Conservation (phyloP, 148 eudicot species). For the Chenopodium quinoa region DNA sequence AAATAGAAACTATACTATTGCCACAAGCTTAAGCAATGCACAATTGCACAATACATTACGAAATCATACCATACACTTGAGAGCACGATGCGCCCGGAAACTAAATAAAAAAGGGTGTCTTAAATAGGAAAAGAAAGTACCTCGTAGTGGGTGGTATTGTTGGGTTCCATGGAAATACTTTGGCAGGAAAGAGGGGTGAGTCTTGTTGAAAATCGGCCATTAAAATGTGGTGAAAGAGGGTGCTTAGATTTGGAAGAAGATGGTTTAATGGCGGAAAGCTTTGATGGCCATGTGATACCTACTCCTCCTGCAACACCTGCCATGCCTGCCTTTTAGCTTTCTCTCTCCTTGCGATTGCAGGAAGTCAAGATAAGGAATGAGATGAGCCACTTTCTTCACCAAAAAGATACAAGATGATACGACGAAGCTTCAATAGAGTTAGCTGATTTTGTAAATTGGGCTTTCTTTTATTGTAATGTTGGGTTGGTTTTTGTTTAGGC, state of each 20-base stretch:
- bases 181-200: slow-evolving; percentile 36
- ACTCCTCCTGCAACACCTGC: slow-evolving; percentile 34
- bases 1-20: too few relatives aligned
- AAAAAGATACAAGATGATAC: not conserved
- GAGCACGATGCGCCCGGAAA: not conserved
- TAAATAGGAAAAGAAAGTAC: slow-evolving; percentile 25
- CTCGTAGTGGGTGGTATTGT: slow-evolving; percentile 69
- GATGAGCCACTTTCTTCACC: not conserved
- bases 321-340: slow-evolving; percentile 9
- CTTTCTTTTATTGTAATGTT: not conserved
- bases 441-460: not conserved
- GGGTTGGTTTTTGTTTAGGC: too few relatives aligned
- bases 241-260: slow-evolving; percentile 17
- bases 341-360: not conserved
- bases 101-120: not conserved
- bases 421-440: not conserved
- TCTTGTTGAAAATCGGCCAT: slow-evolving; percentile 13
- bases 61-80: not conserved
- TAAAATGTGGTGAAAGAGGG: slow-evolving; percentile 21
- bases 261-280: slow-evolving; percentile 13
- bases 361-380: not conserved
- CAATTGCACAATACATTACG: too few relatives aligned
- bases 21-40: too few relatives aligned
- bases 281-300: slow-evolving; percentile 40
- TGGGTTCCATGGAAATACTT: slow-evolving; percentile 38